Evolutionary conservation across 1,284 basidiomycete species (phyloP), one percentile per base, ranked within the genome.

Genomic region (Grifola frondosa): DNA sequence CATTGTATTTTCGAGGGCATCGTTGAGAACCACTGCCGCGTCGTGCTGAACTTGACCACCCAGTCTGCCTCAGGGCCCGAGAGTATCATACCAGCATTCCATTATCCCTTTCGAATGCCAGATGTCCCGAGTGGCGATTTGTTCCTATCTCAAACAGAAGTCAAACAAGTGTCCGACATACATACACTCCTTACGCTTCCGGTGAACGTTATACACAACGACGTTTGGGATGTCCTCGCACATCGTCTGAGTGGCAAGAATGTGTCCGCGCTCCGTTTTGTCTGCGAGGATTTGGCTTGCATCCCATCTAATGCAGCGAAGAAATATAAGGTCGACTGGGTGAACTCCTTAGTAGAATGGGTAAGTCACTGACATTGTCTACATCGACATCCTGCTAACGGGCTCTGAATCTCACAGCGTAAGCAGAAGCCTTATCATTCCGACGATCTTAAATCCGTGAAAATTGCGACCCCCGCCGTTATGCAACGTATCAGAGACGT

Each of bases 1-100:
- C 65, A 68, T 39, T 49, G 44, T 34, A 32, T 65, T 9, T 57
- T 60, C 35, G 43, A 58, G 19, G 61, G 63, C 4, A 41, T 56
- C 2, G 30, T 61, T 8, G 42, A 56, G 9, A 42, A 49, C 17
- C 63, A 67, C 32, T 59, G 44, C 25, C 47, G 52, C 47, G 20
- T 46, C n/a, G 41, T 59, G 23, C 38, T 62, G 50, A 48, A 44
- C 16, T 34, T 55, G 30, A 29, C 43, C 28, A 36, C 46, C n/a
- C 13, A 29, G n/a, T 16, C 15, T 6, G 25, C 34, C 5, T 15
- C n/a, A 22, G 21, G 15, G 5, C 8, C 34, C 13, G 17, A 16
- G 13, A 7, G 12, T 10, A 19, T 13, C 6, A 10, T 15, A 7
- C 13, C 34, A 9, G 26, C 37, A 5, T 39, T 22, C 24, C 20